A percentile compares a stretch with the other conserved stretches of the same genome.
Evolutionary conservation across 441 rosid species (phyloP).

Genomic region (Aleurites moluccanus): DNA sequence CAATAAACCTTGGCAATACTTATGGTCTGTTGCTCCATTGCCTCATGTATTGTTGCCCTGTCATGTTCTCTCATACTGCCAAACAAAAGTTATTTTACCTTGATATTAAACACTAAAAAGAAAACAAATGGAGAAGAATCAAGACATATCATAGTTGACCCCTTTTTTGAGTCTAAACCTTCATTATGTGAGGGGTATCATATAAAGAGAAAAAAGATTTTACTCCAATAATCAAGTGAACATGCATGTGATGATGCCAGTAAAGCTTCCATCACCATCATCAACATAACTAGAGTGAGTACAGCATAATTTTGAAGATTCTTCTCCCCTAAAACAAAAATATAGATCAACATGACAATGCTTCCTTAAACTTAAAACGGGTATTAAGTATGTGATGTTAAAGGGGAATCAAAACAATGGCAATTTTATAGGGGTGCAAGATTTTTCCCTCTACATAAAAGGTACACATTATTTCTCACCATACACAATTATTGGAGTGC

Average conservation of each 20-base stretch:
- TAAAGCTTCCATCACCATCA: neutral
- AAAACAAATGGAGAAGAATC: neutral
- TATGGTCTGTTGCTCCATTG: slow-evolving; percentile 99
- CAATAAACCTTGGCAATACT: slow-evolving; percentile 80
- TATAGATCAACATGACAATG: neutral
- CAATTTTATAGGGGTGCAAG: too few species aligned
- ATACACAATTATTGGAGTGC: too few species aligned
- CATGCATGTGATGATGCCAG: neutral
- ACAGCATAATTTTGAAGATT: neutral
- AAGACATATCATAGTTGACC: neutral
- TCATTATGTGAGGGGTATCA: neutral
- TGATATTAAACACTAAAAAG: neutral
- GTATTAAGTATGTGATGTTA: too few species aligned
- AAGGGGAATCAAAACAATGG: too few species aligned
- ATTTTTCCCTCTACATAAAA: too few species aligned
- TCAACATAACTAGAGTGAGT: slow-evolving; percentile 2
- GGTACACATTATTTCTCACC: too few species aligned
- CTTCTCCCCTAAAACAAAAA: neutral
- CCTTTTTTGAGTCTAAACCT: neutral
- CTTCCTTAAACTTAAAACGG: neutral
- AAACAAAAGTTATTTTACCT: slow-evolving; percentile 18
- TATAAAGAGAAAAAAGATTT: neutral
- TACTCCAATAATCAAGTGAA: neutral
- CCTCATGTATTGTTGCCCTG: slow-evolving; percentile 97
- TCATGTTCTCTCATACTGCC: slow-evolving; percentile 97